A percentile compares a stretch with the other conserved stretches of the same genome.
Evolutionary conservation across 2,329 filamentous ascomycete species (phyloP).

Genomic region (Trichoderma sp.): DNA sequence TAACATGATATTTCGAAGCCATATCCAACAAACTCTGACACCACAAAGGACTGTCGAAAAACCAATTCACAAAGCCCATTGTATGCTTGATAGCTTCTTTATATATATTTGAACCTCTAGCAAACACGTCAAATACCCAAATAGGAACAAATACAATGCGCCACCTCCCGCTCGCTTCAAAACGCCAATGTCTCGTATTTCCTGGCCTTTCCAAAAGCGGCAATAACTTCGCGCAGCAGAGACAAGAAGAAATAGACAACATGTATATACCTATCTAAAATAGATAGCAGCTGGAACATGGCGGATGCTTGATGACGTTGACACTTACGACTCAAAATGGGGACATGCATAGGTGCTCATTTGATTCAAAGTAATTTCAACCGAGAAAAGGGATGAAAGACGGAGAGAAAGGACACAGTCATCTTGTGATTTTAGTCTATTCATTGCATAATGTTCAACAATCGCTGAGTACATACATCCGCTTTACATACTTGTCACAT

Average conservation of each 20-base stretch:
- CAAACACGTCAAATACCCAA: not conserved
- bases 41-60: not conserved
- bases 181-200: not conserved
- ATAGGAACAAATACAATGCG: not conserved
- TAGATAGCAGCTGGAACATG: not conserved
- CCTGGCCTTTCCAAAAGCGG: not conserved
- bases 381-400: not conserved
- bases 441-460: conserved; percentile 1
- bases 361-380: too few species aligned
- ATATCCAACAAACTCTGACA: not conserved
- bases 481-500: conserved; percentile 1
- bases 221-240: not conserved
- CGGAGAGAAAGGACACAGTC: too few species aligned
- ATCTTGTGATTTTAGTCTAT: conserved; percentile 15
- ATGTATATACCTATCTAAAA: not conserved
- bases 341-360: not conserved
- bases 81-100: not conserved
- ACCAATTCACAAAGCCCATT: not conserved
- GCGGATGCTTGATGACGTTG: not conserved
- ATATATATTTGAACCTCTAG: not conserved
- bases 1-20: conserved; percentile 9
- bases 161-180: not conserved
- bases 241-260: not conserved
- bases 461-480: conserved; percentile 4
- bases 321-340: not conserved